Base-by-base conservation (phyloP, 2,329 filamentous ascomycete species). In the Colletotrichum sp. region DNA sequence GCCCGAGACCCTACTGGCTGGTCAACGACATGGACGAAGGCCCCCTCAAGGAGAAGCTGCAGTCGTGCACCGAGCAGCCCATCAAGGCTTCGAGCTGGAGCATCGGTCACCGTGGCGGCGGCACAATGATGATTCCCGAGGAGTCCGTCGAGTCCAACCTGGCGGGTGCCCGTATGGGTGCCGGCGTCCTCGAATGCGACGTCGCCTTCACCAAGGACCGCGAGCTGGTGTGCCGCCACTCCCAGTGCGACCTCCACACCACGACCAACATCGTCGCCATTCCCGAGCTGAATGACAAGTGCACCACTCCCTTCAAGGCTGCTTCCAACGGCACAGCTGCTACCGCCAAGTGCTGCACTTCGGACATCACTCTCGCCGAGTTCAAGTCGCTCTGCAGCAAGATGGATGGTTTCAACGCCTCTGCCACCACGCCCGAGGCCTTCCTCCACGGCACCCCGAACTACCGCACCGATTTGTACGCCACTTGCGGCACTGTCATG, bases 321-420 rank as follows among this genome's bases (percentile, higher is more conserved):
- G 89, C 91, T 6, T 82, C 83, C 19, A 84, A 87, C 77, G 90
- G 88, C 69, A 84, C 83, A 7, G 80, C 86, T 1, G 93, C 93
- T 2, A 87, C 85, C 19, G 93, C 92, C 15, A 90, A 90, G 78
- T 95, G 93, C 87, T 95, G 93, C 87, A 94, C 93, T 4, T 92
- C 89, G 79, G 93, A 95, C 81, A 90, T 95, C 80, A 94, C 93
- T 1, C 85, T 93, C 44, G 87, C 87, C 62, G 93, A 95, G 84
- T 94, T 91, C 87, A 91, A 92, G 83, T 86, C 88, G 7, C 89
- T 95, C 7, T 95, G 93, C 84, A 90, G 89, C 80, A 94, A 94
- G 85, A 94, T 94, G 92, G 93, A 95, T 80, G 90, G 90, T 66
- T 90, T 85, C 81, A 92, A 93, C 80, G 83, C 87, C 78, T 88